A percentile compares a stretch with the other conserved stretches of the same genome.
phyloP scores from a whole-genome alignment of 2,329 filamentous ascomycete species.

The Epichloe uncinata region DNA sequence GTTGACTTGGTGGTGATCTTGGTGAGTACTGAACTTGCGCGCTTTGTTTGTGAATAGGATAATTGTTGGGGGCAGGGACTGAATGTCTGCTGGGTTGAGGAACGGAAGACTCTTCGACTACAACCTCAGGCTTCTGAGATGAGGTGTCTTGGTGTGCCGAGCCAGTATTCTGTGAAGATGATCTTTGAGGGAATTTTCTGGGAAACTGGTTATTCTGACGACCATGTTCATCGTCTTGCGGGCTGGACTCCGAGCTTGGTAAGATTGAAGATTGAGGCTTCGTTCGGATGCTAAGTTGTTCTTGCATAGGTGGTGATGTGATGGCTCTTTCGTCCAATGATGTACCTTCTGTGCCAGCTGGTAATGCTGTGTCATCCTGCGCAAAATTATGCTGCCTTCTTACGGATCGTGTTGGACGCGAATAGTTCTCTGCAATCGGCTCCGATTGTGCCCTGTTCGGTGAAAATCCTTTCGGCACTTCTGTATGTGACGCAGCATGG shows the following conservation, averaged over 20 bases:
- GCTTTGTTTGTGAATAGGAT: neutral
- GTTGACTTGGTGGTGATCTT: slow-evolving; percentile 6
- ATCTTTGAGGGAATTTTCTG: slow-evolving; percentile 35
- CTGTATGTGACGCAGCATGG: slow-evolving; percentile 22
- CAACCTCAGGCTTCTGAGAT: slow-evolving; percentile 12
- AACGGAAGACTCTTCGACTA: slow-evolving; percentile 27
- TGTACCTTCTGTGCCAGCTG: slow-evolving; percentile 31
- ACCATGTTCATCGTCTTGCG: slow-evolving; percentile 32
- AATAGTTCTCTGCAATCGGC: slow-evolving; percentile 49
- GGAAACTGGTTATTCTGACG: slow-evolving; percentile 12
- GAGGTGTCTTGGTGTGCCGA: slow-evolving; percentile 17
- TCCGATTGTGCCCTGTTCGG: slow-evolving; percentile 58
- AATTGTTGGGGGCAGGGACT: neutral
- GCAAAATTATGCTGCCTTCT: slow-evolving; percentile 34
- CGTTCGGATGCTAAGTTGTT: slow-evolving; percentile 22
- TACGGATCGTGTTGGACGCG: slow-evolving; percentile 37
- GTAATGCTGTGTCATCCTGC: slow-evolving; percentile 27
- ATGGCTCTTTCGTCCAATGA: slow-evolving; percentile 19
- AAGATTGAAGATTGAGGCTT: slow-evolving; percentile 21
- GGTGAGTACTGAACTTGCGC: slow-evolving; percentile 7
- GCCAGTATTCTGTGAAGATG: slow-evolving; percentile 37
- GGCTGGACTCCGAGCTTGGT: slow-evolving; percentile 39
- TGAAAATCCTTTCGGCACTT: slow-evolving; percentile 35
- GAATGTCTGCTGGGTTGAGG: slow-evolving; percentile 4
- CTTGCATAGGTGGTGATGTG: slow-evolving; percentile 13